phyloP scores from a whole-genome alignment of 805 yeast species.

The Monosporozyma servazzii region DNA sequence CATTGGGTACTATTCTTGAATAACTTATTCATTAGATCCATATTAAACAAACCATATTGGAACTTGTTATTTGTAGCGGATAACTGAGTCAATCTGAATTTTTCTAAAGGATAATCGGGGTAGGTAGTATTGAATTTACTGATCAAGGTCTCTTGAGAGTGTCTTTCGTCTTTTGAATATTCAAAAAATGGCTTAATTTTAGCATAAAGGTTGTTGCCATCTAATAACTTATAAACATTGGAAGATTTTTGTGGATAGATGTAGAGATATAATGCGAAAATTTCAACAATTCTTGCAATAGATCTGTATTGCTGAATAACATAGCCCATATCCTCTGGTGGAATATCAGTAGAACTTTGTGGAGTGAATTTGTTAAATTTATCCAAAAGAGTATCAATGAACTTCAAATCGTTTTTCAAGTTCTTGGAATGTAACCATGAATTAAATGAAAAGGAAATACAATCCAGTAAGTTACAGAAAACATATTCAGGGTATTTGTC shows the following conservation, averaged over 20 bases:
- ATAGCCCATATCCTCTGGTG: slow-evolving; percentile 22
- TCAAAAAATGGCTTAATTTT: slow-evolving; percentile 32
- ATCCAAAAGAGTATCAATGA: slow-evolving; percentile 28
- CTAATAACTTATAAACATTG: slow-evolving; percentile 37
- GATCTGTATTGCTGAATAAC: slow-evolving; percentile 48
- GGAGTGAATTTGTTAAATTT: slow-evolving; percentile 32
- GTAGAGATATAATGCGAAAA: slow-evolving; percentile 62
- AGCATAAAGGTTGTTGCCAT: slow-evolving; percentile 29
- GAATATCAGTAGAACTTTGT: neutral
- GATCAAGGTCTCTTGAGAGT: slow-evolving; percentile 39
- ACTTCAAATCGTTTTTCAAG: slow-evolving; percentile 37
- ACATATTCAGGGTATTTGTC: slow-evolving; percentile 50
- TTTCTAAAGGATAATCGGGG: slow-evolving; percentile 38
- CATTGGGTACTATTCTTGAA: slow-evolving; percentile 40
- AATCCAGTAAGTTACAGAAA: slow-evolving; percentile 60
- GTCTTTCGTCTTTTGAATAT: slow-evolving; percentile 39
- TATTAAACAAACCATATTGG: slow-evolving; percentile 44
- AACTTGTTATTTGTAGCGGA: slow-evolving; percentile 43
- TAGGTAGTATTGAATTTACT: slow-evolving; percentile 40
- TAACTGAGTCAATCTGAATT: slow-evolving; percentile 43
- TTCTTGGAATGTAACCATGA: slow-evolving; percentile 64
- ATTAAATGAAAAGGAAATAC: slow-evolving; percentile 65
- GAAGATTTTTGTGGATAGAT: slow-evolving; percentile 39
- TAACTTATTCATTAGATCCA: slow-evolving; percentile 52
- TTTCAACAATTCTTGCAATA: slow-evolving; percentile 62